Evolutionary conservation across 2,329 filamentous ascomycete species (phyloP).

Genomic region (Zopfia rhizophila): DNA sequence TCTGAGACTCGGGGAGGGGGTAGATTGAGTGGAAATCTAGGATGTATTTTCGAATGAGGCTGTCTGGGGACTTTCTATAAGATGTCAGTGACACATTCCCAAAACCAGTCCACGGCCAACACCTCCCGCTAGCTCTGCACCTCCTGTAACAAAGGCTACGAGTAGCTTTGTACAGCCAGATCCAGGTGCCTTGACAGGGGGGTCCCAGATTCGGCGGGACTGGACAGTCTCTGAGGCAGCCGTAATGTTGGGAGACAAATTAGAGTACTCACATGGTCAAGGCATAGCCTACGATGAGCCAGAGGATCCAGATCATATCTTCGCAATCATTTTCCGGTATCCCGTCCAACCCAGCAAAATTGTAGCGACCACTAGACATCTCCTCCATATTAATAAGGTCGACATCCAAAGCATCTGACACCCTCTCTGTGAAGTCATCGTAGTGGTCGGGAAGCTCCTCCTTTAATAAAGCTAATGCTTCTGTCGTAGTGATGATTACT

Average conservation of each 20-base stretch:
- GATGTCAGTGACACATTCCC: neutral
- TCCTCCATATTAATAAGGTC: conserved; percentile 14
- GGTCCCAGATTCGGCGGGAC: neutral
- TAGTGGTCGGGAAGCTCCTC: conserved; percentile 21
- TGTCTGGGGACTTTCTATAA: neutral
- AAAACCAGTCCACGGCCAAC: too few relatives aligned
- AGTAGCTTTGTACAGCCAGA: neutral
- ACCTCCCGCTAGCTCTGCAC: too few relatives aligned
- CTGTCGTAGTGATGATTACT: conserved; percentile 24
- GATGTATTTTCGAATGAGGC: conserved; percentile 1
- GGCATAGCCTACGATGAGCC: conserved; percentile 34
- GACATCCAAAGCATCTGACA: conserved; percentile 15
- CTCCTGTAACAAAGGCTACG: neutral
- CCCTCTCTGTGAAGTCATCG: conserved; percentile 21
- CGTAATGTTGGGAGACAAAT: conserved; percentile 27
- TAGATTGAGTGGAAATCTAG: neutral
- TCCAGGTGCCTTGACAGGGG: too few relatives aligned
- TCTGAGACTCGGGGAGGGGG: neutral
- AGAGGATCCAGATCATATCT: conserved; percentile 33
- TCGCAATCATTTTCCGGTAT: too few relatives aligned
- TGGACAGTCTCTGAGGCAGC: conserved; percentile 17
- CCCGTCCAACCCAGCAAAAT: too few relatives aligned
- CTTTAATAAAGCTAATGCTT: conserved; percentile 23
- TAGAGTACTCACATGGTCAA: too few relatives aligned
- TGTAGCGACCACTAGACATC: too few relatives aligned